Base-by-base conservation (phyloP, 352 stramenopile genomes). In the Phytophthora megakarya region DNA sequence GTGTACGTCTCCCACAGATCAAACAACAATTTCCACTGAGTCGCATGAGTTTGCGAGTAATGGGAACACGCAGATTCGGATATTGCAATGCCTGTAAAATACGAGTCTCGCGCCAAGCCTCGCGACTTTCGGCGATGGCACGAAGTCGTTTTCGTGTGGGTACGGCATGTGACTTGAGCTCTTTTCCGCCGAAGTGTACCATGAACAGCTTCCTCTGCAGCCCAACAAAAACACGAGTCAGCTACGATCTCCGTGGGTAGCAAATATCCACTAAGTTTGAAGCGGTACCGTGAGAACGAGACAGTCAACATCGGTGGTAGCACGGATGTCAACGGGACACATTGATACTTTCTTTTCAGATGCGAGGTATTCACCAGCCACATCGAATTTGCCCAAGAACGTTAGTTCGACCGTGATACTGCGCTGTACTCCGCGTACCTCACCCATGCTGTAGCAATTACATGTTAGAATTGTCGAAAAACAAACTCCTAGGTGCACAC, bases 11-110 rank as follows among this genome's bases (percentile, higher is more conserved):
- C 0, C 83, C 83, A 59, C 84, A 93, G 65, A 87, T 91, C 53
- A 89, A 76, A 51, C 86, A 95, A 38, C 65, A 70, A 40, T 95
- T 95, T 22, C 78, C 83, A 51, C 84, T 93, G 5, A 92, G 67
- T 5, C 86, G 81, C 86, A 95, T 93, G 63, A 93, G 83, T 60
- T 92, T 93, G 42, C 83, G 76, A 22, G 84, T 93, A 61, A 92
- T 90, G 13, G 84, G 81, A 18, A 92, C 78, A 23, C 80, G 81
- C 43, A 92, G 53, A 39, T 83, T 78, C 21, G 86, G 82, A 46
- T 93, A 91, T 39, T 75, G 48, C 45, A 90, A 65, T 8, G 84
- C 84, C 50, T 93, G 84, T 30, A 86, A 68, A 26, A 95, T 71
- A 19, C 86, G 82, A 1, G 84, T 91, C 56, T 95, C 82, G 13